Evolutionary conservation across 768 basidiomycete species (phyloP).

Genomic region (Glaciozyma martinii): DNA sequence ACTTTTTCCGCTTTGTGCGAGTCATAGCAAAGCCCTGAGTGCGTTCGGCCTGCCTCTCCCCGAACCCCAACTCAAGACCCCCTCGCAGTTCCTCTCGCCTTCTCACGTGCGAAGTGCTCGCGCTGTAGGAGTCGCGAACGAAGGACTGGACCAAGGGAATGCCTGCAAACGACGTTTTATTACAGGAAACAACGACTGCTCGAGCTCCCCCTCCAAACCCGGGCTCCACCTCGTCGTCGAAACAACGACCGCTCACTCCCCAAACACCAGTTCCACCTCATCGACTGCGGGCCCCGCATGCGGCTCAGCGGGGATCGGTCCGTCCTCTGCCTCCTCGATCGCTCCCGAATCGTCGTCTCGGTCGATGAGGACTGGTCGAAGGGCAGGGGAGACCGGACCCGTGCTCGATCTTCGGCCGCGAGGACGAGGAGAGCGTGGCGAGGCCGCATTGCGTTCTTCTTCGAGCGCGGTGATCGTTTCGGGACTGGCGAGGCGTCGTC

Average conservation of each 20-base stretch:
- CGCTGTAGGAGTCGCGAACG: no score
- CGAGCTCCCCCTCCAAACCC: no score
- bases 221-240: no score
- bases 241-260: neutral
- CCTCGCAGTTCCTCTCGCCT: no score
- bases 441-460: constrained; percentile 26
- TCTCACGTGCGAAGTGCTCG: no score
- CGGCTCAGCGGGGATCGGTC: constrained; percentile 18
- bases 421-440: constrained; percentile 28
- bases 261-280: constrained; percentile 32
- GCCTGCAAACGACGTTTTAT: no score
- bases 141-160: no score
- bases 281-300: constrained; percentile 30
- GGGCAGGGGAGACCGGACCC: constrained; percentile 33
- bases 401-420: constrained; percentile 26
- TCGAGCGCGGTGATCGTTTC: constrained; percentile 35
- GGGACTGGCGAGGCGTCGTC: constrained; percentile 27
- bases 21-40: neutral
- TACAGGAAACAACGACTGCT: no score
- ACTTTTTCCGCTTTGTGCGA: constrained; percentile 25
- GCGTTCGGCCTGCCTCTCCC: no score
- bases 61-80: no score
- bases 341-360: constrained; percentile 25
- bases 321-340: constrained; percentile 20
- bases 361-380: constrained; percentile 33